Base-by-base conservation (phyloP, 2,329 filamentous ascomycete genomes). In the Fusarium graminum region DNA sequence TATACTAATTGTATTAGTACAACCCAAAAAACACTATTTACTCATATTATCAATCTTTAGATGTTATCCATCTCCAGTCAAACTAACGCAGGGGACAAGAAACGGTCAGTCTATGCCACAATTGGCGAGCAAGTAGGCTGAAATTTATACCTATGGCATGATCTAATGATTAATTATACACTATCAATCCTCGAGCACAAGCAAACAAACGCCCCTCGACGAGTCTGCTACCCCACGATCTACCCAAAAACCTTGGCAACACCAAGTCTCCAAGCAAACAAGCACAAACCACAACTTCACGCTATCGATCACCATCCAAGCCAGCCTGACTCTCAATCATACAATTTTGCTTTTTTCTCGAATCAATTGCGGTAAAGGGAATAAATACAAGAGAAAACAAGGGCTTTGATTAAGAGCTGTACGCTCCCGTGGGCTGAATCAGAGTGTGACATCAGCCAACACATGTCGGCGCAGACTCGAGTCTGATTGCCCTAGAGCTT, bases 391-490 rank as follows among this genome's bases (percentile, higher is more conserved):
- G 14, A 34, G 4, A 9, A 36, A 36, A 52, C 44, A 32, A 36
- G 19, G 32, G 47, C 16, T 52, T 55, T 55, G 17, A 49, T 32
- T 44, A 58, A 47, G 9, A 36, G 28, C 32, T 63, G 59, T 58
- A 42, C 13, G 51, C 30, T 52, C 59, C 64, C 53, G 47, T 39
- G 39, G 16, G 45, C 49, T 55, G 52, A 59, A 47, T 40, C 32
- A 36, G 41, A 38, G 46, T 40, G 17, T 51, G 41, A 54, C 41
- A 52, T 41, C 58, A 14, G 19, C n/a, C 32, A 32, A 39, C 25
- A 16, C 9, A 36, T 38, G 40, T 47, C 44, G 49, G 59, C 59
- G 50, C 59, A 64, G 63, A 55, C 44, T 67, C 50, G 53, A 60
- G 63, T 26, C 50, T 32, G 63, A 44, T 54, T 45, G 41, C 29